Percentiles rank a stretch among this genome's conserved stretches.
Conservation (phyloP, 176 grass and related monocot species). For the Lolium multiflorum region DNA sequence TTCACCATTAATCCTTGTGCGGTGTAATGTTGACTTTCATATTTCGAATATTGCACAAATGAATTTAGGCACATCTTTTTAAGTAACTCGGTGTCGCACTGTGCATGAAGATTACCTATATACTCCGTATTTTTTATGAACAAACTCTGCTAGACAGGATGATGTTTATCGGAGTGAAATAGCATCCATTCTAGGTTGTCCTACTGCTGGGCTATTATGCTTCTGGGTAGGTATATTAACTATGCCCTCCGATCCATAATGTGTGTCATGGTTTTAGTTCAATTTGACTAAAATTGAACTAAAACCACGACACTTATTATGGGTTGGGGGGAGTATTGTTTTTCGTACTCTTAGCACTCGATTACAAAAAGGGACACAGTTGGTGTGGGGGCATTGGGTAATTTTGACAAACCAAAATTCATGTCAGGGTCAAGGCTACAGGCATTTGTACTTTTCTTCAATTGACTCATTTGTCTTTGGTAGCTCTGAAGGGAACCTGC, state of each 20-base stretch:
- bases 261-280: too few species aligned
- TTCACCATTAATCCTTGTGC: neutral
- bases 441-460: neutral
- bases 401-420: neutral
- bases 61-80: constrained; percentile 4
- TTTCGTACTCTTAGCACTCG: neutral
- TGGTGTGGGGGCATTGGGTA: neutral
- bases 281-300: too few species aligned
- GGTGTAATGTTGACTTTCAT: neutral
- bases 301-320: too few species aligned
- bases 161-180: constrained; percentile 21
- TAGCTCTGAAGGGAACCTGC: neutral
- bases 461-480: neutral
- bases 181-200: neutral
- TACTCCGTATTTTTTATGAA: neutral
- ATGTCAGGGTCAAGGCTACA: neutral
- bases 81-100: neutral
- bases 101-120: constrained; percentile 12
- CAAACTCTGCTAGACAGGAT: constrained; percentile 25
- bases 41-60: neutral
- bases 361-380: neutral
- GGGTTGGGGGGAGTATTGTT: neutral
- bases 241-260: too few species aligned
- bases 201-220: neutral
- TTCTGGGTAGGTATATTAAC: constrained; percentile 1